phyloP scores from a whole-genome alignment of 2,329 filamentous ascomycete genomes.

The Cladosporium sp. region DNA sequence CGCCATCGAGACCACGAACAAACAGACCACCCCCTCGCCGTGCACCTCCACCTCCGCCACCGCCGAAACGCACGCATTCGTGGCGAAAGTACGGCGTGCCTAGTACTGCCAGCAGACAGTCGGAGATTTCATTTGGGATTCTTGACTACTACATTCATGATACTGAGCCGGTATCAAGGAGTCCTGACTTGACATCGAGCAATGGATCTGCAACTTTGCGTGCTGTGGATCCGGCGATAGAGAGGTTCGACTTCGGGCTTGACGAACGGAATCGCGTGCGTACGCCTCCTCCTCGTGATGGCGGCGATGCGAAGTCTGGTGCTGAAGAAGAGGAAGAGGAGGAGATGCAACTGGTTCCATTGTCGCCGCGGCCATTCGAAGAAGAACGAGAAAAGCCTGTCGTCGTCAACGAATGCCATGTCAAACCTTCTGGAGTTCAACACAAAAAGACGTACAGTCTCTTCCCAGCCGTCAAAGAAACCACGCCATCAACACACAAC shows the following conservation, averaged over 20 bases:
- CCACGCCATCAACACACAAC: slow-evolving; percentile 15
- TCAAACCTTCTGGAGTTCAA: background rate
- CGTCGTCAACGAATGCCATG: background rate
- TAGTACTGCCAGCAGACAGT: slow-evolving; percentile 17
- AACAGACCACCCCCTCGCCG: slow-evolving; percentile 11
- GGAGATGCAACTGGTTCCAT: slow-evolving; percentile 14
- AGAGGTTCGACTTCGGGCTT: slow-evolving; percentile 28
- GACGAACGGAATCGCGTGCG: background rate
- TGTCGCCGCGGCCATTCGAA: slow-evolving; percentile 16
- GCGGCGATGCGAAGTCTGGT: slow-evolving; percentile 6
- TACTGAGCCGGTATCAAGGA: slow-evolving; percentile 3
- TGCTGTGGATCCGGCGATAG: slow-evolving; percentile 22
- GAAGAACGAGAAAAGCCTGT: background rate
- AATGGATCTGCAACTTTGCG: background rate
- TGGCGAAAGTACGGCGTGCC: background rate
- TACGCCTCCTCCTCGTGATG: background rate
- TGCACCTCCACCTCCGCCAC: background rate
- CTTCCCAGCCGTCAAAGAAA: slow-evolving; percentile 24
- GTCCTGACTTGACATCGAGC: slow-evolving; percentile 12
- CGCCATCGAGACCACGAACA: slow-evolving; percentile 15
- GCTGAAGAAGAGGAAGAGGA: slow-evolving; percentile 14
- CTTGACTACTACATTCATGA: slow-evolving; percentile 28
- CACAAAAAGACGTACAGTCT: slow-evolving; percentile 23
- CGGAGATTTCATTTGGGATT: slow-evolving; percentile 29
- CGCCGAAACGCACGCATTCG: background rate